A percentile compares a stretch with the other conserved stretches of the same genome.
phyloP scores from a whole-genome alignment of 495 filamentous ascomycete genomes.

The Neurospora africana region DNA sequence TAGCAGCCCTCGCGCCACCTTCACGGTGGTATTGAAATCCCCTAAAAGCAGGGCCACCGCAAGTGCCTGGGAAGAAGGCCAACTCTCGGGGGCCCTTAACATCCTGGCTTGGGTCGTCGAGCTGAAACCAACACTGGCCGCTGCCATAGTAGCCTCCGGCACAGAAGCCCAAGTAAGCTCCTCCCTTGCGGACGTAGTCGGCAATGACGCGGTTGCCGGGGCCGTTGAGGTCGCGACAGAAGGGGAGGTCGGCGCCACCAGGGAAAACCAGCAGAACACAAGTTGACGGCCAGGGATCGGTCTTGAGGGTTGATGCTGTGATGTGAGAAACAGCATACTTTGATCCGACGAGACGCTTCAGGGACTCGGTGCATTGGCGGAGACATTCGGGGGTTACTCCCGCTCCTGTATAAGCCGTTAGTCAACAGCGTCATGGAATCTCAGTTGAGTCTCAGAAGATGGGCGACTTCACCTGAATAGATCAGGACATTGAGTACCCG shows the following conservation, averaged over 20 bases:
- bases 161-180: constrained; percentile 81
- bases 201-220: constrained; percentile 73
- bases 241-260: constrained; percentile 88
- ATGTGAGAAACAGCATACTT: constrained; percentile 89
- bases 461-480: constrained; percentile 56
- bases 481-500: constrained; percentile 77
- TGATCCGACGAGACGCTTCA: constrained; percentile 81
- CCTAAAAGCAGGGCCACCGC: constrained; percentile 75
- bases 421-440: neutral
- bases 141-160: constrained; percentile 90
- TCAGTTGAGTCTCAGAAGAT: neutral
- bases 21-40: constrained; percentile 92
- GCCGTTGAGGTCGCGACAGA: constrained; percentile 81
- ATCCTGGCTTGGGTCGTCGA: constrained; percentile 68
- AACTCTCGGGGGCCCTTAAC: constrained; percentile 82
- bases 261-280: constrained; percentile 88
- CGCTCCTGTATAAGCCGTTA: constrained; percentile 43
- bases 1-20: constrained; percentile 64
- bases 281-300: constrained; percentile 82
- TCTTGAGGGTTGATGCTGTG: constrained; percentile 64
- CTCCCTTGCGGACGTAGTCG: constrained; percentile 78
- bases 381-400: constrained; percentile 83
- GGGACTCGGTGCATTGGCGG: constrained; percentile 76
- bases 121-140: constrained; percentile 77
- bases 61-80: constrained; percentile 76